Percentiles rank a stretch among this genome's conserved stretches.
Conservation (phyloP, 75 land plant species). For the Larix kaempferi region DNA sequence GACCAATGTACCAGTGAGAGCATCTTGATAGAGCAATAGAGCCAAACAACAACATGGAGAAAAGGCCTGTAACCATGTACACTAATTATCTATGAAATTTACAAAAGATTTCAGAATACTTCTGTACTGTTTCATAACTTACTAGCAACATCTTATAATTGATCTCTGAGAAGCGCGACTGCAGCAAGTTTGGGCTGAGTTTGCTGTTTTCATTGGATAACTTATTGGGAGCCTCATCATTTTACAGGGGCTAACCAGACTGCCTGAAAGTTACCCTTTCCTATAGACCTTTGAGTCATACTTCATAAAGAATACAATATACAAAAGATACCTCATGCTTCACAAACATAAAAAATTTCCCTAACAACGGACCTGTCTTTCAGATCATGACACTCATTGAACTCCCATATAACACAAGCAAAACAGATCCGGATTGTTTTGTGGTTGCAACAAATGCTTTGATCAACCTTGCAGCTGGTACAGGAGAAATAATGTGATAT, state of each 20-base stretch:
- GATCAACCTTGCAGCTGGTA: not conserved
- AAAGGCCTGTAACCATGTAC: not conserved
- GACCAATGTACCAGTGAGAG: not conserved
- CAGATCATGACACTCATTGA: not conserved
- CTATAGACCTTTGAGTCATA: not conserved
- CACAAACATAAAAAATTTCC: not conserved
- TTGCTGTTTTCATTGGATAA: not conserved
- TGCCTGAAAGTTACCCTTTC: not conserved
- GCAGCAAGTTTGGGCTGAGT: not conserved
- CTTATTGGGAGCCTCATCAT: slow-evolving; percentile 1
- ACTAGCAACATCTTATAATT: not conserved
- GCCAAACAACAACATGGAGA: not conserved
- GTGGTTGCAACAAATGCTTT: not conserved
- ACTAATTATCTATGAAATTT: not conserved
- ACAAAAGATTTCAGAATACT: not conserved
- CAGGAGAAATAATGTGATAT: not conserved
- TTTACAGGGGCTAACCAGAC: not conserved
- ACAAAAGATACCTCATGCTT: slow-evolving; percentile 2
- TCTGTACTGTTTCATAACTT: not conserved
- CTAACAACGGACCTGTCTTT: not conserved
- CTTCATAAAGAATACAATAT: slow-evolving; percentile 1
- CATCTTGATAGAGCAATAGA: not conserved
- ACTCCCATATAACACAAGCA: not conserved
- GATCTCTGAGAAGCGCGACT: no score
- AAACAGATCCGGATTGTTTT: not conserved